Conservation (phyloP, 73 alveolate genomes). For the Stentor roeselii region DNA sequence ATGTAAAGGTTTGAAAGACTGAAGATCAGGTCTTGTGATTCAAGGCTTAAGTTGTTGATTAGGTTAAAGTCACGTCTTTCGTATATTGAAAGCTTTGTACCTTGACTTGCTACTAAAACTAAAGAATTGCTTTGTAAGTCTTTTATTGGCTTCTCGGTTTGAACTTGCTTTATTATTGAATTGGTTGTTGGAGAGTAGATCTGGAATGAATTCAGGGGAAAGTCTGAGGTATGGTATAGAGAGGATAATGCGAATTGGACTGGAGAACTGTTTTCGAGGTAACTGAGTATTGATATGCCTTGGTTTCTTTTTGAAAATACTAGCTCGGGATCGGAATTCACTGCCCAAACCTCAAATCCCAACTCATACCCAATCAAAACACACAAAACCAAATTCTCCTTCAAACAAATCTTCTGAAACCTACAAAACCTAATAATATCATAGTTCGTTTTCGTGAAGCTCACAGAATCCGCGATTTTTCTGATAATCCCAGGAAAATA, state of each 20-base stretch:
- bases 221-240: background rate
- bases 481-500: background rate
- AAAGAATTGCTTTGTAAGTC: background rate
- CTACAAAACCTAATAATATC: background rate
- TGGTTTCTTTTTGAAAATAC: background rate
- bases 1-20: background rate
- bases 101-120: background rate
- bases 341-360: constrained; percentile 3
- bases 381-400: background rate
- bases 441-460: background rate
- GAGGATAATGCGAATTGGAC: background rate
- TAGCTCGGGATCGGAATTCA: background rate
- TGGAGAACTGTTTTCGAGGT: background rate
- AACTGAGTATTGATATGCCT: background rate
- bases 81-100: background rate
- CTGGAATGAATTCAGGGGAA: background rate
- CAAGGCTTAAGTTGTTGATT: background rate
- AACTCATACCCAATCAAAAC: constrained; percentile 1
- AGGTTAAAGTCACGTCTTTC: background rate
- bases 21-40: background rate
- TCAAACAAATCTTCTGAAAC: background rate
- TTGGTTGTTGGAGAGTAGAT: background rate
- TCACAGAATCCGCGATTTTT: background rate
- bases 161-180: background rate
- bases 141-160: background rate